Evolutionary conservation across 805 yeast genomes (phyloP), one percentile per base, ranked within the genome.

Genomic region (Candida railenensis): DNA sequence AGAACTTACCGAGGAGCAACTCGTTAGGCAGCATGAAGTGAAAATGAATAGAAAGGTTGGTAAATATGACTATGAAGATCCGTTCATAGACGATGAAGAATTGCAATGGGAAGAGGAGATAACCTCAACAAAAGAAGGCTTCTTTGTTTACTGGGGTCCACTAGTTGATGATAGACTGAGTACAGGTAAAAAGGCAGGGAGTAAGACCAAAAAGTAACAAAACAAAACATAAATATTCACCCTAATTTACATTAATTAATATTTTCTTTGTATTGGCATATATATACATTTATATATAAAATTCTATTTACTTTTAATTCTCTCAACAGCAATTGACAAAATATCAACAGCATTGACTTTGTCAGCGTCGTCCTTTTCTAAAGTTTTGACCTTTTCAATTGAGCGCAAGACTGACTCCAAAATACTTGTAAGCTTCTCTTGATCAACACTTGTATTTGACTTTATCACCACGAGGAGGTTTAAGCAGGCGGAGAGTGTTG

Each of bases 21-120:
- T 75, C 54, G 66, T 75, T 49, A 59, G 69, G 48, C 66, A 70
- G 53, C 77, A 72, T 57, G 69, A 74, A 57, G 65, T 71, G 46
- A 60, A 65, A 61, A 69, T 73, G 75, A 85, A 85, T 57, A 78
- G 90, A 44, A 80, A 87, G 53, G 89, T 90, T 32, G 97, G 97
- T 2, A 89, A 88, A 59, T 94, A 94, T 65, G 99, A 94, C 62
- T 74, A 81, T 42, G 83, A 87, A 49, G 99, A 94, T 65, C 99
- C 98, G 2, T 94, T 94, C 59, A 94, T 94, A 48, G 99, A 94
- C 67, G 99, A 94, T 66, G 80, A 89, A 14, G 99, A 94, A 66
- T 71, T 90, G 55, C 78, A 82, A 47, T 87, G 94, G 87, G 99
- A 94, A 66, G 97, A 91, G 63, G 95, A 87, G 57, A 83, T 96